These are phyloP conservation scores for Cryphonectria japonica DNA, from an alignment of 2,329 filamentous ascomycete species.

Conservation along the genomic window DNA sequence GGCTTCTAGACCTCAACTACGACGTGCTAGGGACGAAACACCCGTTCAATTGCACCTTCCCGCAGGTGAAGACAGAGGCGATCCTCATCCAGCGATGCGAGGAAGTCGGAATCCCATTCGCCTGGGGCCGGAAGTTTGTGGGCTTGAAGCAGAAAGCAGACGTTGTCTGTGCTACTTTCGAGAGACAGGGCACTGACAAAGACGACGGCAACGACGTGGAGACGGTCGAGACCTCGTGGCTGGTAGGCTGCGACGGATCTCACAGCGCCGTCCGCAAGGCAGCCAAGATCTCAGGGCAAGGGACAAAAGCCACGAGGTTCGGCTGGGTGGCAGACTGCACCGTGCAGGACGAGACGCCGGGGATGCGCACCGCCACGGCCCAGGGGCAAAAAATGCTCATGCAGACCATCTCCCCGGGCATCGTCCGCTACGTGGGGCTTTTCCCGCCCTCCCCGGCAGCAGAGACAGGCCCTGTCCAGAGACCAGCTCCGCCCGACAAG, in stretches of 20 bases:
- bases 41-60: slow-evolving; percentile 17
- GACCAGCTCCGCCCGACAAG: slow-evolving; percentile 2
- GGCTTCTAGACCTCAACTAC: slow-evolving; percentile 21
- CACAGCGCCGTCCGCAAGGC: slow-evolving; percentile 44
- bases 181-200: not conserved
- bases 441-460: not conserved
- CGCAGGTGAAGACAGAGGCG: slow-evolving; percentile 15
- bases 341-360: slow-evolving; percentile 32
- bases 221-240: slow-evolving; percentile 39
- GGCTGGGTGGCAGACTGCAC: slow-evolving; percentile 41
- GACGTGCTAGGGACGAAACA: slow-evolving; percentile 26
- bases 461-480: not conserved
- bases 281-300: slow-evolving; percentile 43
- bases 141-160: not conserved
- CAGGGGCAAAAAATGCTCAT: slow-evolving; percentile 8
- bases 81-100: slow-evolving; percentile 22
- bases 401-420: slow-evolving; percentile 4
- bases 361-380: not conserved
- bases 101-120: slow-evolving; percentile 18
- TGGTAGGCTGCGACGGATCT: slow-evolving; percentile 49
- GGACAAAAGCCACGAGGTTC: slow-evolving; percentile 43
- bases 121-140: slow-evolving; percentile 15
- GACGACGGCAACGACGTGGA: not conserved
- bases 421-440: slow-evolving; percentile 5
- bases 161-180: slow-evolving; percentile 10